A percentile compares a stretch with the other conserved stretches of the same genome.
Evolutionary conservation across 2,329 filamentous ascomycete genomes (phyloP).

Genomic region (Zasmidium cellare): DNA sequence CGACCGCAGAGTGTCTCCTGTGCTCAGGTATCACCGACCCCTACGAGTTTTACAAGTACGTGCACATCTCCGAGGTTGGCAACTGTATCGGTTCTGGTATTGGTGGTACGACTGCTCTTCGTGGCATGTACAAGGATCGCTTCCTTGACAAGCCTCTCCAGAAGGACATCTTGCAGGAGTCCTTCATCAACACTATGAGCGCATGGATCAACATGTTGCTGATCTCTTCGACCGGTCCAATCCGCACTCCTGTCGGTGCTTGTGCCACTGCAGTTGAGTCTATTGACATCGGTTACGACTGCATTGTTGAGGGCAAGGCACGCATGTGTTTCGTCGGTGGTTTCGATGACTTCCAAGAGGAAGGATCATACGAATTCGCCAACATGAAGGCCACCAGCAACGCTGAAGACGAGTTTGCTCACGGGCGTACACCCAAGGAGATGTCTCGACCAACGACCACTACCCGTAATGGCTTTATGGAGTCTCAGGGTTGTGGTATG

Average conservation of each 20-base stretch:
- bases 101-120: conserved; percentile 86
- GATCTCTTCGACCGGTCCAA: conserved; percentile 92
- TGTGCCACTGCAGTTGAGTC: conserved; percentile 98
- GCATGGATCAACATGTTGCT: conserved; percentile 99
- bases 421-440: conserved; percentile 91
- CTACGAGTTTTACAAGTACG: conserved; percentile 99
- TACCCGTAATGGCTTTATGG: conserved; percentile 97
- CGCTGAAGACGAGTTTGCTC: conserved; percentile 91
- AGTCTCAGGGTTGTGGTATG: conserved; percentile 97
- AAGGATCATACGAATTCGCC: conserved; percentile 98
- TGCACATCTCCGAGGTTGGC: conserved; percentile 95
- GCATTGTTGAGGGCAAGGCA: conserved; percentile 97
- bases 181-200: conserved; percentile 99
- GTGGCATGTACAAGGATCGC: conserved; percentile 97
- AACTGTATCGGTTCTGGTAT: conserved; percentile 99
- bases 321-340: conserved; percentile 96
- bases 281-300: conserved; percentile 96
- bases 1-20: conserved; percentile 86
- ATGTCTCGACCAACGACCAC: conserved; percentile 98
- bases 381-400: conserved; percentile 99
- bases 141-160: conserved; percentile 96
- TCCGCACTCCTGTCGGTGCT: conserved; percentile 97
- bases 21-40: conserved; percentile 96
- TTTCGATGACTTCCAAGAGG: conserved; percentile 98
- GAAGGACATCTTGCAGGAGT: conserved; percentile 98